Base-by-base conservation (phyloP, 441 rosid species). In the Gossypium schwendimanii region DNA sequence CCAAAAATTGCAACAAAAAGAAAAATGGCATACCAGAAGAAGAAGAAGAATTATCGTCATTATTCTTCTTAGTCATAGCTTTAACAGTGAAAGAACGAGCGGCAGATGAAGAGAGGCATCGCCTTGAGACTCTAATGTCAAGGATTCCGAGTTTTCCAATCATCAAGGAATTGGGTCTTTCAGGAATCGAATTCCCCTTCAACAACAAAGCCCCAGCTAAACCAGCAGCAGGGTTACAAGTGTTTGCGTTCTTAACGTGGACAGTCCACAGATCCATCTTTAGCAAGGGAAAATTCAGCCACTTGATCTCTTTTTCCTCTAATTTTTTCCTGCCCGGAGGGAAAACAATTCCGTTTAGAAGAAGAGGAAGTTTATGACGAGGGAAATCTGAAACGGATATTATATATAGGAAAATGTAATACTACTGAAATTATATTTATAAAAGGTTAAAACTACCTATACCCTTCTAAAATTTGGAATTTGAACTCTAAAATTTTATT, bases 1-100 rank as follows among this genome's bases (percentile, higher is more conserved):
- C 5, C 14, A 50, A 26, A 21, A 15, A 24, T 23, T 23, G 20
- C 24, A 28, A 65, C 18, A 59, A 65, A 57, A 9, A 23, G 23
- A 54, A 9, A 45, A 41, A 8, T 7, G 24, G 44, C 58, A 17
- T 76, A 88, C 90, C 92, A 55, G 54, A 33, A 28, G 54, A 28
- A 24, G 63, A 53, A 74, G 87, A 83, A 14, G 88, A 76, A 76
- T 86, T 78, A 66, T 84, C 86, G 80, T 81, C 45, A 72, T 47
- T 77, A 70, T 90, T 87, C 88, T 90, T 93, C 87, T 87, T 93
- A 3, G 93, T 88, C 67, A 86, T 82, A 53, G 92, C 89, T 76
- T 80, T 80, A 12, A 91, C 84, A 17, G 75, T 67, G 21, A 84
- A 73, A 0, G 87, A 79, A 72, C 80, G 87, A 70, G 47, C 69